Base-by-base conservation (phyloP, 2,329 filamentous ascomycete species). In the Aspergillus sergii region DNA sequence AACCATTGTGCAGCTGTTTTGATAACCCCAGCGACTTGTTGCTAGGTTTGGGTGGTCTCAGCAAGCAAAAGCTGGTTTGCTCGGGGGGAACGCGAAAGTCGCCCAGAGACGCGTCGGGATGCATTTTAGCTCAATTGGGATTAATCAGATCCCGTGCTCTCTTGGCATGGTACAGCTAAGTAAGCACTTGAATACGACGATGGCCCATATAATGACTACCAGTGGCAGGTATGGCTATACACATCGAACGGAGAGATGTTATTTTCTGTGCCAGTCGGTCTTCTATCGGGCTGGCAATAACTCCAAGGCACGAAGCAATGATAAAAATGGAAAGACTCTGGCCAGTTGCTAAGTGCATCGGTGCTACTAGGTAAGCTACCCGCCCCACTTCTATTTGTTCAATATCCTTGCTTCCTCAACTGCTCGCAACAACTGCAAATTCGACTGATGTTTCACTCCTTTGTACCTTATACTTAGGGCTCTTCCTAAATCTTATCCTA, bases 1-100 rank as follows among this genome's bases (percentile, higher is more conserved):
- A 23, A 69, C 74, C 79, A 82, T 82, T 39, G 51, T 74, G 62
- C 30, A 51, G 19, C 28, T 14, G 12, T 54, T 53, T 32, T 41
- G 36, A 41, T 60, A 23, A 6, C 28, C 28, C 23, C 19, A 60
- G 59, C 39, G 28, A 60, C 16, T 51, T 7, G 9, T 51, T 19
- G 48, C 11, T 48, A 48, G 12, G 45, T 28, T 28, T 26, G 23
- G 14, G 23, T 26, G 26, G 45, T 48, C 12, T 26, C 21, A 41
- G 36, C 26, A 59, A 48, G 19, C 19, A 50, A 57, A 19, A 58
- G 48, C 30, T 8, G 36, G 48, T 50, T 19, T 23, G 57, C 57
- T 64, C 62, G 26, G 26, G 60, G 51, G 60, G 45, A 66, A 75
- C 73, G 72, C 72, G 73, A 71, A 71, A 69, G 63, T 67, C 58